A percentile compares a stretch with the other conserved stretches of the same genome.
phyloP scores from a whole-genome alignment of 768 basidiomycete genomes.

The Pluteus cervinus region DNA sequence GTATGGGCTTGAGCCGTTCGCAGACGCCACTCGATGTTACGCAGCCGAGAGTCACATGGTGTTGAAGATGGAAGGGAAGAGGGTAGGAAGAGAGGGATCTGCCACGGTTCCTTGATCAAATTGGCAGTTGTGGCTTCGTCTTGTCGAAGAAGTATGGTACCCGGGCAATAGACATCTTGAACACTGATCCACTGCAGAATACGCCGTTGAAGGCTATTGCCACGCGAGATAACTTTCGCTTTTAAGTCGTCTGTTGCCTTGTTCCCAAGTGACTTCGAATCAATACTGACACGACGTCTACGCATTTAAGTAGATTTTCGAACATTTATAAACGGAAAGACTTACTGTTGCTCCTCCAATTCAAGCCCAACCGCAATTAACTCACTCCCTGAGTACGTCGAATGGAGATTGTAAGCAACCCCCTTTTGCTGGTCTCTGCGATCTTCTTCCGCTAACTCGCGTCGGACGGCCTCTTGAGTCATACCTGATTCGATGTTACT shows the following conservation, averaged over 20 bases:
- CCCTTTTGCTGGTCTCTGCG: no score
- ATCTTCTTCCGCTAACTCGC: slow-evolving; percentile 18
- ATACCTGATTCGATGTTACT: slow-evolving; percentile 6
- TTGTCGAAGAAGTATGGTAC: slow-evolving; percentile 1
- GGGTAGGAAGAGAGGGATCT: slow-evolving; percentile 3
- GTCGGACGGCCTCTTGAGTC: slow-evolving; percentile 12
- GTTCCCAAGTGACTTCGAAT: slow-evolving; percentile 9
- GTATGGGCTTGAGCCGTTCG: slow-evolving; percentile 1
- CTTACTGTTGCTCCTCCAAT: slow-evolving; percentile 27
- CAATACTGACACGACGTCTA: slow-evolving; percentile 12
- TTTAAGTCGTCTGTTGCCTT: slow-evolving; percentile 22
- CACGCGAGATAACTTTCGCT: slow-evolving; percentile 19
- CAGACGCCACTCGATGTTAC: slow-evolving; percentile 4
- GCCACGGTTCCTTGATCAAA: no score
- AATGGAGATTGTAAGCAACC: slow-evolving; percentile 6
- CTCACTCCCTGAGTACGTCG: slow-evolving; percentile 13
- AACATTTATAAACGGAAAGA: slow-evolving; percentile 1
- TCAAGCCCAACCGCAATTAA: slow-evolving; percentile 24
- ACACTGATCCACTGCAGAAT: slow-evolving; percentile 22
- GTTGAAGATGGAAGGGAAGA: neutral
- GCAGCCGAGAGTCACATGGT: neutral
- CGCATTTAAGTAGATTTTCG: no score
- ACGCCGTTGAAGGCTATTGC: slow-evolving; percentile 13
- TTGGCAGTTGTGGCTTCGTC: slow-evolving; percentile 10
- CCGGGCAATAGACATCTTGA: slow-evolving; percentile 23